Evolutionary conservation across 495 filamentous ascomycete species (phyloP).

Genomic region (Hypoxylon subgilvum): DNA sequence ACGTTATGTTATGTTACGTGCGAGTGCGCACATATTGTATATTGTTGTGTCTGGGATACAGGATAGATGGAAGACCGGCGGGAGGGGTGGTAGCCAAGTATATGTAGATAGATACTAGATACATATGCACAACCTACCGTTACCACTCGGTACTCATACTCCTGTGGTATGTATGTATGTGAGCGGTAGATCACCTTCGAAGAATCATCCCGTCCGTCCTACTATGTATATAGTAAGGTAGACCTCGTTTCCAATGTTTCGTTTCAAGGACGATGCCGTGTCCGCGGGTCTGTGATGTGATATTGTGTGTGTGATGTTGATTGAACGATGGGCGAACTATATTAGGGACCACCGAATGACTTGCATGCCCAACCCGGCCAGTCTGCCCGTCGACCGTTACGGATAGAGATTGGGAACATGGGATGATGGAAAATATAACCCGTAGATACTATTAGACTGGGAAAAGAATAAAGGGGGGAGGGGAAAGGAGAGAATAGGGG

Average conservation of each 20-base stretch:
- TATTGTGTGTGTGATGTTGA: constrained; percentile 19
- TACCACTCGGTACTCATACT: too few relatives aligned
- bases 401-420: constrained; percentile 13
- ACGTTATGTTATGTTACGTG: too few relatives aligned
- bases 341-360: constrained; percentile 17
- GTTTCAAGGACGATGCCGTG: constrained; percentile 35
- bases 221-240: too few relatives aligned
- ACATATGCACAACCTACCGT: too few relatives aligned
- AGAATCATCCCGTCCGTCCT: too few relatives aligned
- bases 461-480: not conserved
- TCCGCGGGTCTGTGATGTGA: constrained; percentile 10
- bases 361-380: constrained; percentile 23
- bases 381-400: constrained; percentile 14
- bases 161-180: not conserved
- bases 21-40: too few relatives aligned
- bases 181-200: not conserved
- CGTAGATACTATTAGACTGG: not conserved
- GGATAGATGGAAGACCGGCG: too few relatives aligned
- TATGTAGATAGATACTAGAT: too few relatives aligned
- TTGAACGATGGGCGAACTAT: too few relatives aligned
- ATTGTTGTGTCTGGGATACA: too few relatives aligned
- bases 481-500: not conserved
- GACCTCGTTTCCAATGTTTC: constrained; percentile 14
- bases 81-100: too few relatives aligned
- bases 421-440: constrained; percentile 1